Conservation (phyloP, 768 basidiomycete genomes). For the Tulasnella sp. region DNA sequence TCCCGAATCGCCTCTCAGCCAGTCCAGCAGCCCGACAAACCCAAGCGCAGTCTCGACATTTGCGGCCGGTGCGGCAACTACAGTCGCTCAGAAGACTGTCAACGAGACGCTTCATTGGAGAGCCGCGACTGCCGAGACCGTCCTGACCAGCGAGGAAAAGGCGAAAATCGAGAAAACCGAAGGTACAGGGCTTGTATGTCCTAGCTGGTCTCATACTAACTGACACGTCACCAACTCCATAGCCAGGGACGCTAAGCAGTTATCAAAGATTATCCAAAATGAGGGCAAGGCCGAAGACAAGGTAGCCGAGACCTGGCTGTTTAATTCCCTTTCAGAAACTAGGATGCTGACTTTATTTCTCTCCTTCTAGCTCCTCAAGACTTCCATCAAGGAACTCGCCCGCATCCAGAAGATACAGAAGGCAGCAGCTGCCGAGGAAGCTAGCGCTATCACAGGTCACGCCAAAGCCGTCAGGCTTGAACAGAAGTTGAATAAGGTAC, state of each 20-base stretch:
- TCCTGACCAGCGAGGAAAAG: neutral
- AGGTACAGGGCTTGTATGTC: neutral
- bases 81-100: neutral
- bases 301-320: constrained; percentile 36
- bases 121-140: constrained; percentile 1
- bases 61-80: neutral
- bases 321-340: neutral
- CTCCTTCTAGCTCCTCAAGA: constrained; percentile 39
- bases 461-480: constrained; percentile 52
- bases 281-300: constrained; percentile 68
- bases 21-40: neutral
- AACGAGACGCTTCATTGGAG: neutral
- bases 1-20: neutral
- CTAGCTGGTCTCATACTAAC: neutral
- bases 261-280: constrained; percentile 65
- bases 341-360: neutral
- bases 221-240: neutral
- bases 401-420: constrained; percentile 70
- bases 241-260: constrained; percentile 58
- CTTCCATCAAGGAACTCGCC: constrained; percentile 61
- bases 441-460: constrained; percentile 52
- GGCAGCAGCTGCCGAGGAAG: constrained; percentile 61
- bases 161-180: constrained; percentile 1
- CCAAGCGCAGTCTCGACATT: neutral
- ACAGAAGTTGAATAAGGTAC: constrained; percentile 47